Evolutionary conservation across 768 basidiomycete species (phyloP), one percentile per base, ranked within the genome.

Genomic region (Cystofilobasidium bisporidii): DNA sequence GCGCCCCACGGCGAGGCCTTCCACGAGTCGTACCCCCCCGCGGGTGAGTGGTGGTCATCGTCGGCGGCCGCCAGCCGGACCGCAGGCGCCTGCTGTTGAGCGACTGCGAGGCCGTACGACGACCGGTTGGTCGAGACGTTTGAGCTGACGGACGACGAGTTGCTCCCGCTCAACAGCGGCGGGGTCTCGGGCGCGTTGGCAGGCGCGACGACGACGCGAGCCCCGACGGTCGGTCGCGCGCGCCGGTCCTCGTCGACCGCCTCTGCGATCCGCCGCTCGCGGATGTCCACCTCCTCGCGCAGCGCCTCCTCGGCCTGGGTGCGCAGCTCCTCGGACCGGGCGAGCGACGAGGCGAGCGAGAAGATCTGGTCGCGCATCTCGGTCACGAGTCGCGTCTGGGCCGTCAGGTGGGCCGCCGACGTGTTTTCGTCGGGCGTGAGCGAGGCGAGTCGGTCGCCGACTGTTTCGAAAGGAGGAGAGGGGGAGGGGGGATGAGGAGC

Each of bases 321-420:
- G 1, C 63, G 63, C 26, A 28, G 32, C 43, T 69, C 68, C 40
- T 69, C 68, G 24, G 68, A 48, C 12, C 63, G 68, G 26, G 68
- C 78, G 43, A 78, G 69, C 11, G 76, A 71, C 0, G 74, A 73
- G 14, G 78, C 77, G 48, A 78, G 84, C 55, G 69, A 70, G 69
- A 78, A 79, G 30, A 79, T 74, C 71, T 79, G 77, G 61, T 76
- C 75, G 33, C 77, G 68, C 75, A 79, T 76, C 69, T 79, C 77
- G 47, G 70, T 71, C 28, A 79, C 73, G 24, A 78, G 72, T 63
- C 75, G 71, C 47, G 72, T 70, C 61, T 74, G 75, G 5, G 74
- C 72, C 33, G 70, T 68, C 4, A 72, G 72, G 26, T 75, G 63
- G 18, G 70, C 63, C 62, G 64, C 24, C 45, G 60, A 33, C 41